Percentiles rank a stretch among this genome's conserved stretches.
These are phyloP conservation scores for Tetrapisispora phaffii DNA, from an alignment of 805 yeast genomes.

Conservation along the genomic window DNA sequence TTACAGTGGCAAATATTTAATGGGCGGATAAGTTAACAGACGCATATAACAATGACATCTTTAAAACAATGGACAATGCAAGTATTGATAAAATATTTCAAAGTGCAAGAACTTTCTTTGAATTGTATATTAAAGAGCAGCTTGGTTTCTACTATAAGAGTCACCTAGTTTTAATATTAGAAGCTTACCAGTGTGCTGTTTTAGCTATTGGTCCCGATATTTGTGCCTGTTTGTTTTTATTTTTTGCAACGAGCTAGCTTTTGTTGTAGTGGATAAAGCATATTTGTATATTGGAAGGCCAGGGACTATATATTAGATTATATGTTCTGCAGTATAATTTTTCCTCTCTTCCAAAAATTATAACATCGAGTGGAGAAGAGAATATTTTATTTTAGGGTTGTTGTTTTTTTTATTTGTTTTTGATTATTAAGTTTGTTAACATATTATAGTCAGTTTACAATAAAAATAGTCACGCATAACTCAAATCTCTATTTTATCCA, in stretches of 20 bases:
- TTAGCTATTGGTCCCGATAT: neutral
- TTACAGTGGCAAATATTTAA: neutral
- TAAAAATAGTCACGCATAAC: too few species aligned
- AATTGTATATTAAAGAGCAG: too few species aligned
- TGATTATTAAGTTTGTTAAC: too few species aligned
- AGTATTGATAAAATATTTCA: too few species aligned
- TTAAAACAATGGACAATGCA: neutral
- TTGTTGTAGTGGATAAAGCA: neutral
- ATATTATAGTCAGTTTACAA: too few species aligned
- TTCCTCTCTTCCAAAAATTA: too few species aligned
- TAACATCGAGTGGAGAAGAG: neutral
- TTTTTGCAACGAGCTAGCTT: neutral
- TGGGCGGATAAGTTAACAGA: too few species aligned
- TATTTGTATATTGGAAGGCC: too few species aligned
- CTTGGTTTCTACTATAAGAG: too few species aligned
- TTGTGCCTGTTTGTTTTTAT: neutral
- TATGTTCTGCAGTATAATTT: neutral
- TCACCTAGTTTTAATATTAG: neutral
- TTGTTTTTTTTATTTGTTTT: neutral
- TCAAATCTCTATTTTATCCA: neutral
- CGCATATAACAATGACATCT: too few species aligned
- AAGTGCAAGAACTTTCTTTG: neutral
- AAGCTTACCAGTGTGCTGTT: neutral
- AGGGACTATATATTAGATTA: neutral
- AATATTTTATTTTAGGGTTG: neutral